phyloP scores from a whole-genome alignment of 176 grass and related monocot genomes.

The Neostapfia colusana region DNA sequence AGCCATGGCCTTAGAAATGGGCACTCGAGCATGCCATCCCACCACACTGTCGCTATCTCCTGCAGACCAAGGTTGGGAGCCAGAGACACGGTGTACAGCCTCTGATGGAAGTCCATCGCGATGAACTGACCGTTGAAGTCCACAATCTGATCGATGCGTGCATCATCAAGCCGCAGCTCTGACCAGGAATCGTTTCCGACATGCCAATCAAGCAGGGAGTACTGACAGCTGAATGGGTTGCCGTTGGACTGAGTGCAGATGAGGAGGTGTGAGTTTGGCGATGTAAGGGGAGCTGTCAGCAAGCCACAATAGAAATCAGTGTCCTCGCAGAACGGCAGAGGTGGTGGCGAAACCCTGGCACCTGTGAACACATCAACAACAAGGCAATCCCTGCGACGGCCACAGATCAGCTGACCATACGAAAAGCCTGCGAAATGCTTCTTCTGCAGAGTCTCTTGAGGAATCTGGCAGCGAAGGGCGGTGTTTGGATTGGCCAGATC shows the following conservation, averaged over 20 bases:
- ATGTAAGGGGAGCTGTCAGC: constrained; percentile 52
- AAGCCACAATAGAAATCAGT: constrained; percentile 10
- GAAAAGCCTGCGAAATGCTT: constrained; percentile 36
- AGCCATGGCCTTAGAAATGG: background rate
- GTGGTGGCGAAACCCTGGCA: constrained; percentile 26
- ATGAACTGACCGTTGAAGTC: constrained; percentile 45
- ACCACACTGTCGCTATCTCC: constrained; percentile 21
- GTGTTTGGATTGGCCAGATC: constrained; percentile 7
- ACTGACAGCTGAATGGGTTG: background rate
- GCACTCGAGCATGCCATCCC: background rate
- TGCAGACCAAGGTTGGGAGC: constrained; percentile 21
- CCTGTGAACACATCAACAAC: constrained; percentile 56
- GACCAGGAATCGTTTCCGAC: constrained; percentile 32
- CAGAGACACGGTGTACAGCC: constrained; percentile 39
- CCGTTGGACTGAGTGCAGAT: background rate
- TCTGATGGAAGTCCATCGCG: background rate
- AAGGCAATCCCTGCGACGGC: background rate
- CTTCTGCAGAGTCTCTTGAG: background rate
- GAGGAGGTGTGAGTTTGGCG: constrained; percentile 42
- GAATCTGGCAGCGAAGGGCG: background rate
- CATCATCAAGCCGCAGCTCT: background rate
- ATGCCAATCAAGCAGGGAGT: constrained; percentile 41
- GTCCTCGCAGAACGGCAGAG: background rate
- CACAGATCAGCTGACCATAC: constrained; percentile 46
- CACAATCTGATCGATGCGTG: constrained; percentile 27